Percentiles rank a stretch among this genome's conserved stretches.
Evolutionary conservation across 345 rosid species (phyloP).

Genomic region (Adansonia digitata): DNA sequence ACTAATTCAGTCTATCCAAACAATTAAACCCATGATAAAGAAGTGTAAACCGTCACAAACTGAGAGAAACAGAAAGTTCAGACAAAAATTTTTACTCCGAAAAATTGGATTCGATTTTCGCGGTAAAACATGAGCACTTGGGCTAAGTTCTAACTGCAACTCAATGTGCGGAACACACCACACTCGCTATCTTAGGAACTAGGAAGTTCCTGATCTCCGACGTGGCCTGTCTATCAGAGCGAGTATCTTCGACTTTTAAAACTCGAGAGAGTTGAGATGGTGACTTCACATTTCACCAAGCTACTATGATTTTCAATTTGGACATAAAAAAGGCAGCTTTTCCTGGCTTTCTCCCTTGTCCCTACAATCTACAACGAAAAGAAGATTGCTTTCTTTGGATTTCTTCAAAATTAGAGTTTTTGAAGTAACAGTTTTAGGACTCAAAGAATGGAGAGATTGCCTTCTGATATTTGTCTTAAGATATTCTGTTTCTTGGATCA

Average conservation of each 20-base stretch:
- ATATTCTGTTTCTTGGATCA: slow-evolving; percentile 47
- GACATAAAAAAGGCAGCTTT: neutral
- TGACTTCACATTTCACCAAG: neutral
- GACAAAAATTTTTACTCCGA: too few relatives aligned
- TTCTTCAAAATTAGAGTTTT: neutral
- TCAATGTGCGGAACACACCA: neutral
- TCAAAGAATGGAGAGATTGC: slow-evolving; percentile 41
- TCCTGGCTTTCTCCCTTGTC: neutral
- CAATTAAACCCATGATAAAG: too few relatives aligned
- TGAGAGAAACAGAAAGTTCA: too few relatives aligned
- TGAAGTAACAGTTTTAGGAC: neutral
- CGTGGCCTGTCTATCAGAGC: neutral
- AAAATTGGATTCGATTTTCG: neutral
- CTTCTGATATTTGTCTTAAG: slow-evolving; percentile 39
- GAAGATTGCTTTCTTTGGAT: neutral
- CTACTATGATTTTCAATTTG: neutral
- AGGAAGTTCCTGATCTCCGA: neutral
- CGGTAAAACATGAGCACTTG: neutral
- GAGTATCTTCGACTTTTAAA: neutral
- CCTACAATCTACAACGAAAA: neutral
- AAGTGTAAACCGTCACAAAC: too few relatives aligned
- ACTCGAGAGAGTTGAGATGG: slow-evolving; percentile 14
- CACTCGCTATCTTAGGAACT: neutral
- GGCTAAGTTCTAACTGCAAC: neutral
- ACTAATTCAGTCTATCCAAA: too few relatives aligned